Conservation (phyloP, 805 yeast genomes). For the Ogataea angusta region DNA sequence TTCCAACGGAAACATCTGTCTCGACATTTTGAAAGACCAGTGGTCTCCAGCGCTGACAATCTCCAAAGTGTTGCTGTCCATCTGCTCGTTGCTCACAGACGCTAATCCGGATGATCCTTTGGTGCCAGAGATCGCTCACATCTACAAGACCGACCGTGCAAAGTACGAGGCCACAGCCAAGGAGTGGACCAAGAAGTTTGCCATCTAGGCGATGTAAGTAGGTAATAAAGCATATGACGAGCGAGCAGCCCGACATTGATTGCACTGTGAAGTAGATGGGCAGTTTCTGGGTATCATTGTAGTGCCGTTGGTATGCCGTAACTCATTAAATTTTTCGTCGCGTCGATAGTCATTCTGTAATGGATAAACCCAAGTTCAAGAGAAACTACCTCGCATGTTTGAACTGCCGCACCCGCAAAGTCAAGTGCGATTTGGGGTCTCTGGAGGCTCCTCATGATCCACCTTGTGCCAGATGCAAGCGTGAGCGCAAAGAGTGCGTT, state of each 20-base stretch:
- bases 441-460: conserved; percentile 69
- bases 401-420: conserved; percentile 80
- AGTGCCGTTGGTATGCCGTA: not conserved
- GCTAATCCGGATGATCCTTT: conserved; percentile 99
- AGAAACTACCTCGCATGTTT: conserved; percentile 81
- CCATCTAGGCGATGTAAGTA: conserved; percentile 51
- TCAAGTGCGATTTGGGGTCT: conserved; percentile 82
- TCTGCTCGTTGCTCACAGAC: conserved; percentile 93
- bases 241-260: conserved; percentile 2
- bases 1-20: conserved; percentile 92
- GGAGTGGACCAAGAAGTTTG: conserved; percentile 98
- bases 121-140: conserved; percentile 97
- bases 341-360: conserved; percentile 12
- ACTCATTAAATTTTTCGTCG: conserved; percentile 1
- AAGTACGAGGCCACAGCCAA: conserved; percentile 95
- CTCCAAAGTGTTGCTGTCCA: conserved; percentile 90
- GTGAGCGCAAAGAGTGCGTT: conserved; percentile 81
- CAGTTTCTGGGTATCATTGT: not conserved
- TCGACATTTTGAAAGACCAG: conserved; percentile 94
- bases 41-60: conserved; percentile 99
- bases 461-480: conserved; percentile 79
- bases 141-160: conserved; percentile 89
- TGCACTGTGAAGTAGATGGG: not conserved
- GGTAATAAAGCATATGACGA: conserved; percentile 11
- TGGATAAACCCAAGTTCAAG: conserved; percentile 37